phyloP scores from a whole-genome alignment of 371 early-diverging fungal species.

The Actinomucor elegans region DNA sequence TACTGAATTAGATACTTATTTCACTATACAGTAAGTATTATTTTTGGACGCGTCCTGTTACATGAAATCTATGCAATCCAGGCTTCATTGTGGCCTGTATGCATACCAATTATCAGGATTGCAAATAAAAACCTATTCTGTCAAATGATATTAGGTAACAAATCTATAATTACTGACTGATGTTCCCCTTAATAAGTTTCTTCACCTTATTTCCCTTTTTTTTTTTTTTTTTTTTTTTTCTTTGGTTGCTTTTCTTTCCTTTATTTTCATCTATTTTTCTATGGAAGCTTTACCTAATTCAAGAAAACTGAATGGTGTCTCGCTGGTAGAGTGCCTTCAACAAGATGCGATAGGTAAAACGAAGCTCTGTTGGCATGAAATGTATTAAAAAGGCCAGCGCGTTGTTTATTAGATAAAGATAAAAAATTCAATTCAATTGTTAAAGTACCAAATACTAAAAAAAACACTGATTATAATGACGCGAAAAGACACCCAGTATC shows the following conservation, averaged over 20 bases:
- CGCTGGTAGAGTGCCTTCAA: conserved; percentile 2
- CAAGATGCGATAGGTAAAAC: not conserved
- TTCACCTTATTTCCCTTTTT: too few species aligned
- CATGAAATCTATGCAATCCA: too few species aligned
- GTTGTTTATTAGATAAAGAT: conserved; percentile 2
- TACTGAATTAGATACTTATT: too few species aligned
- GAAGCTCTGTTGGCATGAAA: not conserved
- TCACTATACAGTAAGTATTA: too few species aligned
- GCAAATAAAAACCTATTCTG: too few species aligned
- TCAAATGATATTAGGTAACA: too few species aligned
- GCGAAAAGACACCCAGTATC: not conserved
- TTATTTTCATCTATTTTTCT: not conserved
- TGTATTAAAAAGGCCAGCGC: not conserved
- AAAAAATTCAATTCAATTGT: not conserved
- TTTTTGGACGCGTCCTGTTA: too few species aligned
- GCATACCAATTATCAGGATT: too few species aligned
- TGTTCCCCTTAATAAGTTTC: too few species aligned
- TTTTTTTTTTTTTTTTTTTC: not conserved
- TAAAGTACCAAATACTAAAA: not conserved
- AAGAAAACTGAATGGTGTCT: conserved; percentile 9
- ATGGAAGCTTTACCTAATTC: conserved; percentile 7
- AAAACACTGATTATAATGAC: not conserved
- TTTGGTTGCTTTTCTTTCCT: not conserved
- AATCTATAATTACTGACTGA: too few species aligned
- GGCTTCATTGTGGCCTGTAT: too few species aligned